Percentiles rank a stretch among this genome's conserved stretches.
These are phyloP conservation scores for Fragaria nilgerrensis DNA, from an alignment of 306 rosid genomes.

Conservation along the genomic window DNA sequence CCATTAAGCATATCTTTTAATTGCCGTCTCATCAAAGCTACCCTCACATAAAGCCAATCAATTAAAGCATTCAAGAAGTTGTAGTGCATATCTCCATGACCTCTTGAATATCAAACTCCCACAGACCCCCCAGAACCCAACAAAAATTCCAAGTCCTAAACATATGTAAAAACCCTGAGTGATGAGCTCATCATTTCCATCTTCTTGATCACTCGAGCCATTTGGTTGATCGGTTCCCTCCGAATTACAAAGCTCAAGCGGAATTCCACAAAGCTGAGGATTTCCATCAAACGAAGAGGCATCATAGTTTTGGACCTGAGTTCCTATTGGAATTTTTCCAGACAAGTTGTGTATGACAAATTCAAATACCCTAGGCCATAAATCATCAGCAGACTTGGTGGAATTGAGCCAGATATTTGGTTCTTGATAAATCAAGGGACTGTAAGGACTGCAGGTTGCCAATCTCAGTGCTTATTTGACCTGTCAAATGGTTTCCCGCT, in stretches of 20 bases:
- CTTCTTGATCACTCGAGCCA: background rate
- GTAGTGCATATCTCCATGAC: conserved; percentile 15
- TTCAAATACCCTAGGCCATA: background rate
- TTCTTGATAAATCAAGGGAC: conserved; percentile 16
- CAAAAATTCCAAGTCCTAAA: background rate
- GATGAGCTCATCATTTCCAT: background rate
- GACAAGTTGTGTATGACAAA: conserved; percentile 19
- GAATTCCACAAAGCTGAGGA: conserved; percentile 19
- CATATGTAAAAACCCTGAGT: conserved; percentile 16
- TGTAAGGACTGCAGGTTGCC: conserved; percentile 10
- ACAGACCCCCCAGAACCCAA: conserved; percentile 42
- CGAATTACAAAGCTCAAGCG: background rate
- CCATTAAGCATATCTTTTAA: background rate
- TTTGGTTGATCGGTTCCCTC: too few species aligned
- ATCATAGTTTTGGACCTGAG: conserved; percentile 8
- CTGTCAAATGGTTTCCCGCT: background rate
- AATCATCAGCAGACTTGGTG: background rate
- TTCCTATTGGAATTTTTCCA: background rate
- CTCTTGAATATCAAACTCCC: conserved; percentile 11
- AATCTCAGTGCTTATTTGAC: background rate
- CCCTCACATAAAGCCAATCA: background rate
- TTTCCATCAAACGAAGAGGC: background rate
- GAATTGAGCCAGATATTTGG: background rate
- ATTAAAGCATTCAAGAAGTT: background rate
- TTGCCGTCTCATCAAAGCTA: background rate